Evolutionary conservation across 495 filamentous ascomycete species (phyloP).

Genomic region (Bryoglossum gracile): DNA sequence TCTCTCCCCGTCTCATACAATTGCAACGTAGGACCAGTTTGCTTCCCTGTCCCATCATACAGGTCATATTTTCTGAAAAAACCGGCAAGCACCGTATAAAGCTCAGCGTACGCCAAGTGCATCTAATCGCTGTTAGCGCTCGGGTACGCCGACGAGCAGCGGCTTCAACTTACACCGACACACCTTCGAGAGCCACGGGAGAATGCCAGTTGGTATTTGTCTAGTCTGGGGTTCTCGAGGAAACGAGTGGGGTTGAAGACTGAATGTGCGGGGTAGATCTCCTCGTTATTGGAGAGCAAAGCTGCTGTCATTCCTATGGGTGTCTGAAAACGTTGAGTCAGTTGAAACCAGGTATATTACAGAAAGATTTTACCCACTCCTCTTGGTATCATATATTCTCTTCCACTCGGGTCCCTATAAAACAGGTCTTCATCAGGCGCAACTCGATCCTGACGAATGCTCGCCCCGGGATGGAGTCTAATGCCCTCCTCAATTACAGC

Average conservation of each 20-base stretch:
- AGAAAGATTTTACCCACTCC: background rate
- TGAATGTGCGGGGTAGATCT: constrained; percentile 39
- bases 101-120: constrained; percentile 36
- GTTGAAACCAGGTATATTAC: background rate
- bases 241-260: constrained; percentile 43
- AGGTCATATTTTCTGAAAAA: constrained; percentile 28
- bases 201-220: constrained; percentile 36
- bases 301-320: constrained; percentile 33
- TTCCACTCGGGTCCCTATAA: background rate
- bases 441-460: constrained; percentile 26
- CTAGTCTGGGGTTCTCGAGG: constrained; percentile 30
- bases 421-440: constrained; percentile 21
- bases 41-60: constrained; percentile 3
- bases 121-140: constrained; percentile 27
- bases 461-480: constrained; percentile 26
- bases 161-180: constrained; percentile 26
- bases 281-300: constrained; percentile 22
- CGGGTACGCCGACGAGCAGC: background rate
- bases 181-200: constrained; percentile 38
- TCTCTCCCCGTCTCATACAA: constrained; percentile 10
- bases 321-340: constrained; percentile 19
- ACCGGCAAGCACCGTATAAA: constrained; percentile 31
- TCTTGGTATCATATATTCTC: background rate
- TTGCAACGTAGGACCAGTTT: constrained; percentile 3
- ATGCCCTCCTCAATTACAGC: constrained; percentile 13